phyloP scores from a whole-genome alignment of 148 eudicot species.

The Vaccinium darrowii region DNA sequence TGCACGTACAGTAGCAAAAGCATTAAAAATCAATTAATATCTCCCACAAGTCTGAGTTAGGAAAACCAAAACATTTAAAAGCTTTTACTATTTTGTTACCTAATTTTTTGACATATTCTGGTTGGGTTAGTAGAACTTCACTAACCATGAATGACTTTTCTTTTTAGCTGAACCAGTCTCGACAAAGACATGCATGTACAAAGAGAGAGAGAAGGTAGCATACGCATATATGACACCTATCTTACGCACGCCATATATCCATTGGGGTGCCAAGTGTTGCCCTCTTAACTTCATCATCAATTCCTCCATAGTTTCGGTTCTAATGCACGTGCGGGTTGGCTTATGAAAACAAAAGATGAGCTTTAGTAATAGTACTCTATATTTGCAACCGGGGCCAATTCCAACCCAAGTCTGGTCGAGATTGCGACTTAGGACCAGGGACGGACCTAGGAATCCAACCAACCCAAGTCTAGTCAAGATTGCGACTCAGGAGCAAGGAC shows the following conservation, averaged over 20 bases:
- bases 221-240: background rate
- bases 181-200: background rate
- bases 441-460: too few relatives aligned
- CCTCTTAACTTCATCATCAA: background rate
- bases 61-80: conserved; percentile 15
- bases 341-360: background rate
- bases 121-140: conserved; percentile 20
- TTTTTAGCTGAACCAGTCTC: background rate
- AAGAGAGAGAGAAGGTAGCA: background rate
- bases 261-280: background rate
- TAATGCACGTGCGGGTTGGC: background rate
- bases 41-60: conserved; percentile 20
- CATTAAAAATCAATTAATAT: background rate
- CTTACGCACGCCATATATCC: background rate
- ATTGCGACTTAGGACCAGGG: too few relatives aligned
- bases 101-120: conserved; percentile 14
- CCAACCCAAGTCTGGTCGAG: background rate
- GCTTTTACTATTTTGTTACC: conserved; percentile 11
- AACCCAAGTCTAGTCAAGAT: too few relatives aligned
- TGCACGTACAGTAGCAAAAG: background rate
- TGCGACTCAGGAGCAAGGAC: too few relatives aligned
- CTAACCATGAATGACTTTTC: conserved; percentile 19
- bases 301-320: background rate
- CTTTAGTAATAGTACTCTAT: too few relatives aligned
- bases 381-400: background rate